These are phyloP conservation scores for Eutypella sp. DNA, from an alignment of 2,329 filamentous ascomycete genomes.

Conservation along the genomic window DNA sequence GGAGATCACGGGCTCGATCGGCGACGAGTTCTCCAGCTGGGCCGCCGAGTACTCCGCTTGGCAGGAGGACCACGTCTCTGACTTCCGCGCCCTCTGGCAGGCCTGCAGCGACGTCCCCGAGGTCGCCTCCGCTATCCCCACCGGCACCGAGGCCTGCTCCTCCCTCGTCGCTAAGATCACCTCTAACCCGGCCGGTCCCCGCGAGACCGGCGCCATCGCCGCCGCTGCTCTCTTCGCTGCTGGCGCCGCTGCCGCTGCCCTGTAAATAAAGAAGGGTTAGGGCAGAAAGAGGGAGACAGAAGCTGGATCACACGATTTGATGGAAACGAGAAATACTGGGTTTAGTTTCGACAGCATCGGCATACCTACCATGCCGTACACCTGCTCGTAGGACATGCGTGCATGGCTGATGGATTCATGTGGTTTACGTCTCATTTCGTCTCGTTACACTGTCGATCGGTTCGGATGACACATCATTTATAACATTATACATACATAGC, in stretches of 20 bases:
- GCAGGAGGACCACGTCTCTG: not conserved
- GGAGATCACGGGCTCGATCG: not conserved
- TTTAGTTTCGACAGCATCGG: too few relatives aligned
- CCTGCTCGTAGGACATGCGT: too few relatives aligned
- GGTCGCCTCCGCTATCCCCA: not conserved
- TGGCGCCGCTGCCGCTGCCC: not conserved
- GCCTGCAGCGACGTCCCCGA: not conserved
- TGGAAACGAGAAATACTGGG: too few relatives aligned
- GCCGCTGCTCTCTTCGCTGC: not conserved
- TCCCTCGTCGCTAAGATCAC: not conserved
- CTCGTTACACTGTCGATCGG: too few relatives aligned
- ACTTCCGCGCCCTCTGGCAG: not conserved
- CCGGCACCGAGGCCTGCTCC: not conserved
- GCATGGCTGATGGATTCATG: too few relatives aligned
- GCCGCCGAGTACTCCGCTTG: not conserved
- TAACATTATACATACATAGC: too few relatives aligned
- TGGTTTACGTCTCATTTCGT: too few relatives aligned
- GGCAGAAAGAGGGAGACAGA: too few relatives aligned
- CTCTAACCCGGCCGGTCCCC: not conserved
- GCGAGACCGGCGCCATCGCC: not conserved
- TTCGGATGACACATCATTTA: too few relatives aligned
- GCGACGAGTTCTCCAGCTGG: not conserved
- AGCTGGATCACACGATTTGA: too few relatives aligned
- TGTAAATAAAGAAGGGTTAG: too few relatives aligned
- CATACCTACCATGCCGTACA: too few relatives aligned